Percentiles rank a stretch among this genome's conserved stretches.
Evolutionary conservation across 2,329 filamentous ascomycete genomes (phyloP).

Genomic region (Alternaria arbusti): DNA sequence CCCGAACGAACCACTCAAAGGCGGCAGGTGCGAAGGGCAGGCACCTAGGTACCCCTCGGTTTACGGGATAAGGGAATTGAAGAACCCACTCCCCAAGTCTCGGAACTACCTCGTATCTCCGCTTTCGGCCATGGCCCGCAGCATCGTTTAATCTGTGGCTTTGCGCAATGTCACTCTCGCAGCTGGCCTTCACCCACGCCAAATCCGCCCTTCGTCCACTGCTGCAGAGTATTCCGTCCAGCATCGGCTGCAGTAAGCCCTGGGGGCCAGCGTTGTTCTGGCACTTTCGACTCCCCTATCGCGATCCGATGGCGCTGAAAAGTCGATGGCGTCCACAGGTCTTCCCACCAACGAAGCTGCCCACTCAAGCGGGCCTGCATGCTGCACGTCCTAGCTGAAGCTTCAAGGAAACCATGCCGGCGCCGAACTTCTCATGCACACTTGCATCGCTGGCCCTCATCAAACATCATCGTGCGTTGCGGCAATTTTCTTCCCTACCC

Average conservation of each 20-base stretch:
- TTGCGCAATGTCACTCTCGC: neutral
- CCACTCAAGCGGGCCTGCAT: slow-evolving; percentile 37
- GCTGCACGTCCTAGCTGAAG: slow-evolving; percentile 32
- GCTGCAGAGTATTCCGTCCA: neutral
- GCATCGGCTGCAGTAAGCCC: slow-evolving; percentile 7
- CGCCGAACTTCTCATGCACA: slow-evolving; percentile 34
- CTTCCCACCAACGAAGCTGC: slow-evolving; percentile 23
- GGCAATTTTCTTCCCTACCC: slow-evolving; percentile 16
- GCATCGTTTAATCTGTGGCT: neutral
- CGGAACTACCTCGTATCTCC: slow-evolving; percentile 23
- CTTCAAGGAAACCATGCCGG: slow-evolving; percentile 26
- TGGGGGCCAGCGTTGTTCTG: slow-evolving; percentile 1
- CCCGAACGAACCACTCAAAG: slow-evolving; percentile 26
- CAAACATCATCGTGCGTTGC: slow-evolving; percentile 32
- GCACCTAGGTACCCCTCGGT: slow-evolving; percentile 29
- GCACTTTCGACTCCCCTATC: slow-evolving; percentile 11
- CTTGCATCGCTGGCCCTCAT: slow-evolving; percentile 25
- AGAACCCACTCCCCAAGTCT: slow-evolving; percentile 20
- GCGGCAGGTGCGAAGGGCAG: slow-evolving; percentile 34
- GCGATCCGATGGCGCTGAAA: slow-evolving; percentile 33
- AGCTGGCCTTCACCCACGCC: neutral
- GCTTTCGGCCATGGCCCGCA: slow-evolving; percentile 27
- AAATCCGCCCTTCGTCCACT: neutral
- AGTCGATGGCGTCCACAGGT: slow-evolving; percentile 27
- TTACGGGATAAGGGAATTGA: slow-evolving; percentile 21